Base-by-base conservation (phyloP, 225 moss, liverwort and hornwort species). In the Straminergon stramineum region DNA sequence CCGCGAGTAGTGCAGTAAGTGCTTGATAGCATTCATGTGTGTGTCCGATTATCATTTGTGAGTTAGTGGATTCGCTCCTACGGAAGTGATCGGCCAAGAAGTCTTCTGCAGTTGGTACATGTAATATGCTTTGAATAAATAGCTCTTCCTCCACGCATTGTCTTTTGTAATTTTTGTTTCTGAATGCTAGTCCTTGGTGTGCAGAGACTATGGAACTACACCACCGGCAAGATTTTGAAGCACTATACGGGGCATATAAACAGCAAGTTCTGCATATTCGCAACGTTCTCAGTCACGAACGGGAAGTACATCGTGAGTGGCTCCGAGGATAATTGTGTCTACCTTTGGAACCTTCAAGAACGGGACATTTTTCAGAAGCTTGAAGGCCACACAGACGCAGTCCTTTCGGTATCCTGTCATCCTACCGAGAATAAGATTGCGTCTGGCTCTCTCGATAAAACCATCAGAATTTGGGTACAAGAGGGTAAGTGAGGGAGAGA, bases 251-350 rank as follows among this genome's bases (percentile, higher is more conserved):
- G 99, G 30, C 99, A 99, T 81, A 83, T 89, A 5, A 99, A 99
- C 90, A 93, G 86, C 93, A 97, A 97, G 87, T 99, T 92, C 87
- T 99, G 99, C 92, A 94, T 97, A 75, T 99, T 99, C 85, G 96
- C 99, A 24, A 97, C 99, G 22, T 99, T 99, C 82, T 99, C 99
- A 62, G 97, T 99, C 75, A 99, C 99, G 34, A 99, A 99, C 84
- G 99, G 99, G 82, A 99, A 97, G 91, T 99, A 99, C 82, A 99
- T 99, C 34, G 97, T 99, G 48, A 99, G 99, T 91, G 99, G 99
- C 62, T 97, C 97, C 2, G 99, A 97, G 94, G 97, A 99, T 85
- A 88, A 90, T 90, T 95, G 94, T 79, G 94, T 99, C 39, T 99
- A 97, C 87, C 91, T 99, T 13, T 99, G 99, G 99, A 97, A 99